These are phyloP conservation scores for Mycosphaerella arachidis DNA, from an alignment of 2,329 filamentous ascomycete genomes.

Conservation along the genomic window DNA sequence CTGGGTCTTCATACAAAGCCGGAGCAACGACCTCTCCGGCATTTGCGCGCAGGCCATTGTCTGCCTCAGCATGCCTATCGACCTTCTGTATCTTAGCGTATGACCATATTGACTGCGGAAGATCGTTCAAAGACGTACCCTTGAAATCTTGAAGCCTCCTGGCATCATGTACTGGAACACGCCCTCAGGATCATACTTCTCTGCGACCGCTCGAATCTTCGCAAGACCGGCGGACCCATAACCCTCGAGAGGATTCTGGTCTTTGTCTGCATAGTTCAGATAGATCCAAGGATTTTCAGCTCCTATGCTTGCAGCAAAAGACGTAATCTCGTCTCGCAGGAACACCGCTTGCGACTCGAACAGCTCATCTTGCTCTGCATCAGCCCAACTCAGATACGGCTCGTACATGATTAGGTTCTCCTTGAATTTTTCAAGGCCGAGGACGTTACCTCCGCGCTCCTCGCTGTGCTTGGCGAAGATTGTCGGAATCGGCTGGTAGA, in stretches of 20 bases:
- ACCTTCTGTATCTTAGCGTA: background rate
- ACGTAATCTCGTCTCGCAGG: background rate
- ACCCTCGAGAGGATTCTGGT: conserved; percentile 6
- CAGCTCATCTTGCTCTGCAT: conserved; percentile 3
- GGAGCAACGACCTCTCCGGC: background rate
- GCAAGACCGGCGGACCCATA: conserved; percentile 5
- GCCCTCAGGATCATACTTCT: conserved; percentile 12
- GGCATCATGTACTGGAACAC: conserved; percentile 12
- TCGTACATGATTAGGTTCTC: conserved; percentile 14
- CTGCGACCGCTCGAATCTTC: conserved; percentile 3
- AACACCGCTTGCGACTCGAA: background rate
- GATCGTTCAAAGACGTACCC: background rate
- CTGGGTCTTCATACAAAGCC: background rate
- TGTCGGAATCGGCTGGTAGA: conserved; percentile 9
- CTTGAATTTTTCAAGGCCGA: conserved; percentile 36
- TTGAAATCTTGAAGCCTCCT: conserved; percentile 11
- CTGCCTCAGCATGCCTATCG: background rate
- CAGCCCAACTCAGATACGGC: conserved; percentile 11
- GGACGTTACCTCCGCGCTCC: conserved; percentile 26
- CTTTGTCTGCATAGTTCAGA: conserved; percentile 10
- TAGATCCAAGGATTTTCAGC: conserved; percentile 7
- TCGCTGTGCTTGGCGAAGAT: conserved; percentile 7
- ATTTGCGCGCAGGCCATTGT: background rate
- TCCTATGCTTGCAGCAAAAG: background rate
- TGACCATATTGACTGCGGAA: too few relatives aligned